A percentile compares a stretch with the other conserved stretches of the same genome.
Evolutionary conservation across 306 rosid genomes (phyloP).

Genomic region (Amphicarpaea edgeworthii): DNA sequence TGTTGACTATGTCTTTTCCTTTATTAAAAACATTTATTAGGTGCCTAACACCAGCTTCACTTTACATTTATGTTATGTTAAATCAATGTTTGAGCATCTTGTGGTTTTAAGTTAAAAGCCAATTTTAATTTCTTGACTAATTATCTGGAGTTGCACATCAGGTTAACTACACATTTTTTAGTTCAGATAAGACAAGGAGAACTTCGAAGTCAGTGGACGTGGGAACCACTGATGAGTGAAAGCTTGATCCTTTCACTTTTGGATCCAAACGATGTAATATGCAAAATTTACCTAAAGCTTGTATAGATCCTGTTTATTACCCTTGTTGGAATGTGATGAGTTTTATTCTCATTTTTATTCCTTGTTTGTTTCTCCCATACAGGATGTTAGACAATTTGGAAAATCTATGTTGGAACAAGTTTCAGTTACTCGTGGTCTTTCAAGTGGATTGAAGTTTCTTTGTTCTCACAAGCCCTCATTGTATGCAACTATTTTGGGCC

Average conservation of each 20-base stretch:
- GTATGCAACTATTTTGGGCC: conserved; percentile 70
- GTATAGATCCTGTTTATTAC: conserved; percentile 23
- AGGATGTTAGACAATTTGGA: conserved; percentile 90
- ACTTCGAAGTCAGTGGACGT: conserved; percentile 81
- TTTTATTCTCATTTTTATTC: conserved; percentile 27
- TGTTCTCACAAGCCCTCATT: conserved; percentile 68
- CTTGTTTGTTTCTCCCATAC: conserved; percentile 43
- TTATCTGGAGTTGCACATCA: conserved; percentile 59
- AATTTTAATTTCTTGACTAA: conserved; percentile 44
- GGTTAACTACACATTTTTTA: conserved; percentile 89
- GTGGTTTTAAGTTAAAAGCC: conserved; percentile 31
- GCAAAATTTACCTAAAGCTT: conserved; percentile 30
- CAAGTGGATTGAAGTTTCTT: conserved; percentile 86
- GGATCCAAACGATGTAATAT: conserved; percentile 85
- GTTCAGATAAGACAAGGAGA: conserved; percentile 75
- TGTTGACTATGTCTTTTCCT: conserved; percentile 74
- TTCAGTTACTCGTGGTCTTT: conserved; percentile 83
- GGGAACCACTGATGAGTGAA: conserved; percentile 96
- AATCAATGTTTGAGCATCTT: conserved; percentile 29
- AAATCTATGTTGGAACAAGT: conserved; percentile 87
- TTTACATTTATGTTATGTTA: conserved; percentile 39
- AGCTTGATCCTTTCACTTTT: conserved; percentile 88
- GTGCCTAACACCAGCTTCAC: conserved; percentile 56
- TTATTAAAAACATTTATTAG: conserved; percentile 75
- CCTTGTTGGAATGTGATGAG: conserved; percentile 37